Conservation (phyloP, 2,329 filamentous ascomycete species). For the Ophiocordyceps camponoti-rufipedis region DNA sequence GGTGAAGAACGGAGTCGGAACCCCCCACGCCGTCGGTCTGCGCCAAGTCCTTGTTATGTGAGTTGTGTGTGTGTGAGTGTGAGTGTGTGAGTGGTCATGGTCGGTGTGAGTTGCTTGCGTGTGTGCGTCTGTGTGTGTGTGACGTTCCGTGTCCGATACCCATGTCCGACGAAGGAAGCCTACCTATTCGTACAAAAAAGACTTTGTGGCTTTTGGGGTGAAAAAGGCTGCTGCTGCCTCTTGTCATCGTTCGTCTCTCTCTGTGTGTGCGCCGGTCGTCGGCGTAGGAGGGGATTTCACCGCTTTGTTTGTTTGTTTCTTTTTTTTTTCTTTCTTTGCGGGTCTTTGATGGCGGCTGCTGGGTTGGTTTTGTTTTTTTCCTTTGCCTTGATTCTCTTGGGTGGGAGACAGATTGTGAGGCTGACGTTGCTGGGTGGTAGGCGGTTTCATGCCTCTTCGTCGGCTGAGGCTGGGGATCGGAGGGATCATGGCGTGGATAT, state of each 20-base stretch:
- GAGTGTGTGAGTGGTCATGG: too few species aligned
- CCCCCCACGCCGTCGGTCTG: too few species aligned
- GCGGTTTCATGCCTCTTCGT: slow-evolving; percentile 11
- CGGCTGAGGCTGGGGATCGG: slow-evolving; percentile 18
- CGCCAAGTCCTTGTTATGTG: too few species aligned
- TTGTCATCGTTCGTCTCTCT: too few species aligned
- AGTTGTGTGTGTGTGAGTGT: too few species aligned
- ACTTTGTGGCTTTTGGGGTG: too few species aligned
- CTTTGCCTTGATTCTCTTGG: too few species aligned
- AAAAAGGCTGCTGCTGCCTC: too few species aligned
- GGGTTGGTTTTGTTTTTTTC: not conserved
- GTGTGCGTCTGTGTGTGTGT: not conserved
- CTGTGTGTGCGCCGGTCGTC: too few species aligned
- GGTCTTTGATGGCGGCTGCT: not conserved
- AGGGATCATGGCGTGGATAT: slow-evolving; percentile 17
- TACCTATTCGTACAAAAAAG: not conserved
- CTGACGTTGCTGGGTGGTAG: slow-evolving; percentile 1
- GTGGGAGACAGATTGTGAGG: not conserved
- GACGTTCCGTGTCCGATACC: not conserved
- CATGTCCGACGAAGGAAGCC: not conserved
- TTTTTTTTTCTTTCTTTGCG: not conserved
- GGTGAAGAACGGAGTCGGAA: too few species aligned
- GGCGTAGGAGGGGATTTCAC: too few species aligned
- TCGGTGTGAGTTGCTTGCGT: not conserved
- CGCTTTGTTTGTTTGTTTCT: not conserved